These are phyloP conservation scores for Cyberlindnera lachancei DNA, from an alignment of 805 yeast genomes.

Conservation along the genomic window DNA sequence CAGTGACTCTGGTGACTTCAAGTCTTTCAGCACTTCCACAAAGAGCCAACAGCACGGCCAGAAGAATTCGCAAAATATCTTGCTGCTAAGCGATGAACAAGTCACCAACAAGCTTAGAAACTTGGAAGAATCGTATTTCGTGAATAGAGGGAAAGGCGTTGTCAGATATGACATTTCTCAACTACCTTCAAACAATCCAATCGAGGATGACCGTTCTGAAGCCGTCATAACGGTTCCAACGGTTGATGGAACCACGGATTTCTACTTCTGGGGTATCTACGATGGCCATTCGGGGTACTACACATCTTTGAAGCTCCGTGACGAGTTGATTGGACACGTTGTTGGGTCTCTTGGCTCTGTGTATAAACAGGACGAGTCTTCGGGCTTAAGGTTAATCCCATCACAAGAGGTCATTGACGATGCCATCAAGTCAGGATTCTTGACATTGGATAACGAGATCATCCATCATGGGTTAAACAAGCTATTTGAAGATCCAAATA, in stretches of 20 bases:
- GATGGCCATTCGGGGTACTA: constrained; percentile 98
- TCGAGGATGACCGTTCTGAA: constrained; percentile 90
- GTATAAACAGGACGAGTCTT: constrained; percentile 46
- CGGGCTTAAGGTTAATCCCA: constrained; percentile 47
- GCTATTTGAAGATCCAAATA: constrained; percentile 59
- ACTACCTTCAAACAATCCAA: constrained; percentile 84
- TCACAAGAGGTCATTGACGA: constrained; percentile 62
- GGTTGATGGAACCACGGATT: constrained; percentile 45
- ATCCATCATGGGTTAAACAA: constrained; percentile 67
- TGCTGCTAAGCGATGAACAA: constrained; percentile 57
- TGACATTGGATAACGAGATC: constrained; percentile 78
- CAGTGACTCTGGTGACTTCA: constrained; percentile 20
- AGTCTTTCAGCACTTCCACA: constrained; percentile 18
- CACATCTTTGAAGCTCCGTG: constrained; percentile 80
- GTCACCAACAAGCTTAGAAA: constrained; percentile 63
- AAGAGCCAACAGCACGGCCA: constrained; percentile 16
- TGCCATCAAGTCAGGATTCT: constrained; percentile 76
- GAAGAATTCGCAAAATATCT: constrained; percentile 44
- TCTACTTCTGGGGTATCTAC: constrained; percentile 93
- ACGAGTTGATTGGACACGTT: constrained; percentile 70
- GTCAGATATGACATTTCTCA: constrained; percentile 84
- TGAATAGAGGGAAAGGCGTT: constrained; percentile 83
- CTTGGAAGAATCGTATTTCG: constrained; percentile 70
- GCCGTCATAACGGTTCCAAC: constrained; percentile 66
- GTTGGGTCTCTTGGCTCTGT: constrained; percentile 65